phyloP scores from a whole-genome alignment of 306 rosid species.

The Pterocarpus santalinus region DNA sequence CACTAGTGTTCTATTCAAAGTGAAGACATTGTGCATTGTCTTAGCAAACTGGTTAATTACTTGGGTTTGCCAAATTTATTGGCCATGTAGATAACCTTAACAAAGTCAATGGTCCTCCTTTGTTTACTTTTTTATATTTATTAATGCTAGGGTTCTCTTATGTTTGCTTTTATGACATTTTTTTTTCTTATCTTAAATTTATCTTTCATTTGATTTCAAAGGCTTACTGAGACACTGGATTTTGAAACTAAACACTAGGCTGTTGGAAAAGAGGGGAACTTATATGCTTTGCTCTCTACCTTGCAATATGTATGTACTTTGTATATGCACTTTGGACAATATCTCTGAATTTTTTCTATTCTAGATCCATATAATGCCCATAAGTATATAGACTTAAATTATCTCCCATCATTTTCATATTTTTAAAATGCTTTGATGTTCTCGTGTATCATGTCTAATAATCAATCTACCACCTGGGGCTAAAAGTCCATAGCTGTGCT shows the following conservation, averaged over 20 bases:
- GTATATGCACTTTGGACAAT: constrained; percentile 21
- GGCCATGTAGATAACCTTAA: no score
- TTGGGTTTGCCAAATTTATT: no score
- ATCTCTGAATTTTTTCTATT: constrained; percentile 13
- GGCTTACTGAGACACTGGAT: constrained; percentile 87
- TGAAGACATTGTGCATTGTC: no score
- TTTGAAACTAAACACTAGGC: constrained; percentile 96
- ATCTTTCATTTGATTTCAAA: constrained; percentile 61
- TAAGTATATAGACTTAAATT: constrained; percentile 21
- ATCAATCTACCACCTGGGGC: constrained; percentile 29
- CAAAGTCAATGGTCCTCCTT: no score
- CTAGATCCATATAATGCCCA: constrained; percentile 26
- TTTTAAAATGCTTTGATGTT: constrained; percentile 32
- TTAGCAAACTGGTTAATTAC: no score
- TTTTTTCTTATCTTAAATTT: not conserved
- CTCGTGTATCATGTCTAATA: constrained; percentile 26
- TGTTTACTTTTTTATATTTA: constrained; percentile 26
- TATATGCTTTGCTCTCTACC: constrained; percentile 91
- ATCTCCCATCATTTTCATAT: not conserved
- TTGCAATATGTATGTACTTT: constrained; percentile 80
- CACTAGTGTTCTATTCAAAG: no score
- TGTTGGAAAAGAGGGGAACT: constrained; percentile 93
- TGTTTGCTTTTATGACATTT: no score
- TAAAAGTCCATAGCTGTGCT: constrained; percentile 20
- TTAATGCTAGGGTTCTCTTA: no score